Conservation (phyloP, 2,329 filamentous ascomycete species). For the Incumbomyces lentus region DNA sequence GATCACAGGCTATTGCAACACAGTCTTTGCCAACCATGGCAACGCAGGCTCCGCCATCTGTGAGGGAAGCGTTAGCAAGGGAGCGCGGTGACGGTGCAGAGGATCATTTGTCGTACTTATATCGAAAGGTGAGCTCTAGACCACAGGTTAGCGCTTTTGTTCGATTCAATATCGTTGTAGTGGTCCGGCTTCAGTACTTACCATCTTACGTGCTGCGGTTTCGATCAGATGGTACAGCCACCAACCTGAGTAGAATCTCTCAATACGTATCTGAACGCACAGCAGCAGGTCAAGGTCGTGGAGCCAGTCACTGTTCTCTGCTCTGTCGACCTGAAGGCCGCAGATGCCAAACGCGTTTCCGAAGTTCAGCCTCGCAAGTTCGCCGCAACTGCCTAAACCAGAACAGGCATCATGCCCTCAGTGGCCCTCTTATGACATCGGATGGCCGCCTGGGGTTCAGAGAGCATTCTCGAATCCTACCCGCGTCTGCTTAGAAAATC, state of each 20-base stretch:
- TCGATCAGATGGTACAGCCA: too few species aligned
- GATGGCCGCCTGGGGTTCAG: neutral
- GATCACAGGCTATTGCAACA: conserved; percentile 97
- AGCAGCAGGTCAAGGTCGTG: too few species aligned
- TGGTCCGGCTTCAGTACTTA: conserved; percentile 21
- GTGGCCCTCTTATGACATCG: conserved; percentile 2
- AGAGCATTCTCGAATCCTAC: too few species aligned
- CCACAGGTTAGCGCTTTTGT: conserved; percentile 23
- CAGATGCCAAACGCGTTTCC: conserved; percentile 3
- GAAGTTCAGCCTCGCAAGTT: neutral
- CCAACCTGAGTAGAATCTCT: too few species aligned
- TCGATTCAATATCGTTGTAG: conserved; percentile 24
- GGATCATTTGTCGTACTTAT: conserved; percentile 59
- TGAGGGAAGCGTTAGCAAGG: conserved; percentile 12
- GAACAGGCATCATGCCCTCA: neutral
- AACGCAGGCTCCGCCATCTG: conserved; percentile 83
- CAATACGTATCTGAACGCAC: too few species aligned
- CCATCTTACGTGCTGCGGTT: conserved; percentile 23
- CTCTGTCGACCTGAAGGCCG: neutral
- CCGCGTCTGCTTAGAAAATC: too few species aligned
- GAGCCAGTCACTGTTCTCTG: too few species aligned
- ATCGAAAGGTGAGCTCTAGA: conserved; percentile 79
- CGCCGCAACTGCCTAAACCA: neutral
- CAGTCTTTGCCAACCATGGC: conserved; percentile 99
- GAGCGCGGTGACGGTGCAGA: neutral